These are phyloP conservation scores for Lactifluus echinatus DNA, from an alignment of 768 basidiomycete genomes.

Conservation along the genomic window DNA sequence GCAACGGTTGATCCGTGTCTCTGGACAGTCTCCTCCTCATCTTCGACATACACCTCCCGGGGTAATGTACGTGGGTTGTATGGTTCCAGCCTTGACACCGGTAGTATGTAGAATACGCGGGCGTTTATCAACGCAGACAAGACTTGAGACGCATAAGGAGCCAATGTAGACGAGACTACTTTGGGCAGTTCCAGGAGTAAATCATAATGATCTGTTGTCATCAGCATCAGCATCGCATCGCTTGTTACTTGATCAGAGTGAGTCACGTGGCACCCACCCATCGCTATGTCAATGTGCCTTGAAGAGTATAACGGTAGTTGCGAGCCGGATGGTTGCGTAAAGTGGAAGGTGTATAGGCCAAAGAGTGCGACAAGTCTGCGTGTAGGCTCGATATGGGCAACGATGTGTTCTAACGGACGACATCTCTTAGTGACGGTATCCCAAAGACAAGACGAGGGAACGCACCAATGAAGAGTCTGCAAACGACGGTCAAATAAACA, in stretches of 20 bases:
- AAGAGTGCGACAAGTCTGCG: constrained; percentile 56
- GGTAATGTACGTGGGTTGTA: constrained; percentile 60
- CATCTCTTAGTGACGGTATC: background rate
- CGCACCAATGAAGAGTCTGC: constrained; percentile 62
- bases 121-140: constrained; percentile 40
- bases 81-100: constrained; percentile 39
- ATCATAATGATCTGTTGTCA: constrained; percentile 45
- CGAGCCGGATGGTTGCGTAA: constrained; percentile 52
- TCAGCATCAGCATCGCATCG: too few species aligned
- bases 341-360: constrained; percentile 60
- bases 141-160: constrained; percentile 43
- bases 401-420: constrained; percentile 41
- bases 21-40: constrained; percentile 18
- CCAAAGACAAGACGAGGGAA: background rate
- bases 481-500: constrained; percentile 47
- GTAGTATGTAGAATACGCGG: constrained; percentile 52
- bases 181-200: constrained; percentile 43
- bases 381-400: constrained; percentile 41
- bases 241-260: constrained; percentile 15
- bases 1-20: background rate
- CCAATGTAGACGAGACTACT: constrained; percentile 37
- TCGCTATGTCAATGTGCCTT: constrained; percentile 51
- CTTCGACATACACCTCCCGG: constrained; percentile 51
- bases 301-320: constrained; percentile 42
- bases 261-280: constrained; percentile 33